A percentile compares a stretch with the other conserved stretches of the same genome.
phyloP scores from a whole-genome alignment of 2,329 filamentous ascomycete species.

The Boeremia lycopersici region DNA sequence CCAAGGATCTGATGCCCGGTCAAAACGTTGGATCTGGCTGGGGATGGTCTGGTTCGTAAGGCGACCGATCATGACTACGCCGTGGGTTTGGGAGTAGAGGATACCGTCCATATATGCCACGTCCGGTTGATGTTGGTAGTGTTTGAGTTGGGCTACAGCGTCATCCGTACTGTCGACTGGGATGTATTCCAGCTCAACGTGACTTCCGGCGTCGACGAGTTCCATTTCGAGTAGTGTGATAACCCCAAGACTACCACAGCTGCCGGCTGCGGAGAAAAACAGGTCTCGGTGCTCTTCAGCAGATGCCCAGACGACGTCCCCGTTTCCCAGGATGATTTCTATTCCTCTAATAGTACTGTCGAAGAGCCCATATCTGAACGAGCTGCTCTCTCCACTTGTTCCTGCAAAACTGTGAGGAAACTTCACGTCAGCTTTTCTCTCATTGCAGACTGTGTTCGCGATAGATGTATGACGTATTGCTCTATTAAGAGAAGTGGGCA shows the following conservation, averaged over 20 bases:
- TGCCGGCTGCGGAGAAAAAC: slow-evolving; percentile 64
- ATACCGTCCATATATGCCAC: slow-evolving; percentile 75
- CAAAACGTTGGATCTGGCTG: slow-evolving; percentile 54
- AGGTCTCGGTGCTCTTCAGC: slow-evolving; percentile 56
- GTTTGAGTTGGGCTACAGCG: slow-evolving; percentile 56
- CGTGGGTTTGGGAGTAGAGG: slow-evolving; percentile 61
- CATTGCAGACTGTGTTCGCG: not conserved
- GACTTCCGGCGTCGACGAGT: slow-evolving; percentile 59
- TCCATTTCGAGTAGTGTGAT: slow-evolving; percentile 66
- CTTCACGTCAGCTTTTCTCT: not conserved
- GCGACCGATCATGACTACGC: slow-evolving; percentile 66
- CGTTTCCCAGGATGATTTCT: slow-evolving; percentile 68
- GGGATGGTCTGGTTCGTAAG: slow-evolving; percentile 57
- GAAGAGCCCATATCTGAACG: slow-evolving; percentile 70
- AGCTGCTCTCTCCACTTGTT: slow-evolving; percentile 70
- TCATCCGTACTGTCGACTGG: slow-evolving; percentile 58
- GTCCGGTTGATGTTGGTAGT: slow-evolving; percentile 48
- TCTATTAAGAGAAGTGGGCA: not conserved
- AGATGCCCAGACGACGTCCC: slow-evolving; percentile 59
- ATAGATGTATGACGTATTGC: not conserved
- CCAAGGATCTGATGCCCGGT: slow-evolving; percentile 69
- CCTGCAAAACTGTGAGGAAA: slow-evolving; percentile 59
- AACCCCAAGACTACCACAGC: slow-evolving; percentile 66
- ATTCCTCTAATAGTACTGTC: slow-evolving; percentile 66
- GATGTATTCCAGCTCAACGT: slow-evolving; percentile 68